Base-by-base conservation (phyloP, 805 yeast species). In the Nakazawaea ishiwadae region DNA sequence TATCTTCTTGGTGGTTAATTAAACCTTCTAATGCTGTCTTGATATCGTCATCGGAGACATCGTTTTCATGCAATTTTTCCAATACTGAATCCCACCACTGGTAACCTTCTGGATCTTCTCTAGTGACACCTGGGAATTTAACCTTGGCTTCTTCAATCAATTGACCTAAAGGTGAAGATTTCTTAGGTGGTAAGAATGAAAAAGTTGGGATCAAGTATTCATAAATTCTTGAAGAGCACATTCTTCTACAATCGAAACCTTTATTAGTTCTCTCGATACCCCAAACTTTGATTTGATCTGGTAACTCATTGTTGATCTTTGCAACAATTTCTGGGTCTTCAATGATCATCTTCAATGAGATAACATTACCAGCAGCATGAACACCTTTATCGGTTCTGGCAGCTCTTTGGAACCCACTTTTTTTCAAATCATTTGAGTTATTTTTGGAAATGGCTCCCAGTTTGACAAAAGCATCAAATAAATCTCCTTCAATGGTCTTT, bases 371-470 rank as follows among this genome's bases (percentile, higher is more conserved):
- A 2, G 96, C 96, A 10, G 98, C 97, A 63, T 90, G 98, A 18
- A 90, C 98, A 46, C 97, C 98, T 62, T 91, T 91, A 61, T 90
- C 98, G 3, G 91, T 84, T 65, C 91, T 72, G 4, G 91, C 91
- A 39, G 90, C 87, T 60, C 93, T 72, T 86, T 81, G 82, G 56
- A 91, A 85, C 0, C 93, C 89, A 40, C 80, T 77, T 58, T 90
- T 90, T 57, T 87, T 89, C 53, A 90, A 77, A 58, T 91, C 97
- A 44, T 80, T 83, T 5, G 96, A 78, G 60, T 90, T 90, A 53
- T 85, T 93, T 45, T 78, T 77, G 1, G 95, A 84, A 43, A 90
- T 77, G 4, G 96, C 96, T 15, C 96, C 97, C 2, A 96, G 89
- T 43, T 75, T 74, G 54, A 87, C 73, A 56, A 91, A 77, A 0